Base-by-base conservation (phyloP, 2,329 filamentous ascomycete genomes). In the Fonsecaea erecta region DNA sequence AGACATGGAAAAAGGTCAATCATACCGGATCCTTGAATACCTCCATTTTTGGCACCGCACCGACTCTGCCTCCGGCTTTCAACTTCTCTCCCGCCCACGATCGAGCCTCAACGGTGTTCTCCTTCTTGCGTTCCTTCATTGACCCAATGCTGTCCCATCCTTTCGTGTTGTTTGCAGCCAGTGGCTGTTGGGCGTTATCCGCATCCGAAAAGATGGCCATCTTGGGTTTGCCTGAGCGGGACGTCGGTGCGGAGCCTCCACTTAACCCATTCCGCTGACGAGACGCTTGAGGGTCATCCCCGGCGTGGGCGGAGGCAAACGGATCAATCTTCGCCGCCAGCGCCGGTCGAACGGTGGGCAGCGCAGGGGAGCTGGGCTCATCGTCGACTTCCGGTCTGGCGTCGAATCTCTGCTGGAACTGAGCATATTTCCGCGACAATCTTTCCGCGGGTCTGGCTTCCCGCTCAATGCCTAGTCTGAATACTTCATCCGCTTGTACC, bases 1-100 rank as follows among this genome's bases (percentile, higher is more conserved):
- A 68, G 60, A 64, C 60, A 69, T 77, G 77, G 35, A 71, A 76
- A 80, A 79, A 78, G 73, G 74, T 75, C 73, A 74, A 76, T 85
- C 92, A 89, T 90, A 99, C 95, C 90, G 90, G 84, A 84, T 99
- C 95, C 83, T 91, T 94, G 83, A 97, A 99, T 52, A 99, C 86
- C 74, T 89, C 83, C 88, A 99, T 90, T 83, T 97, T 98, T 60
- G 89, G 84, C 60, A 84, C 85, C 34, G 84, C 87, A 51, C 83
- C 86, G 80, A 92, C 91, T 81, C 92, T 95, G 73, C 92, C 94
- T 48, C 91, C 92, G 2, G 88, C 90, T 77, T 94, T 92, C 71
- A 99, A 79, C 46, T 91, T 97, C 81, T 98, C 93, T 28, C 95
- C 95, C 11, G 84, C 90, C 95, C 93, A 97, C 21, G 94, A 92